A percentile compares a stretch with the other conserved stretches of the same genome.
Conservation (phyloP, 805 yeast species). For the Lipomyces kockii region DNA sequence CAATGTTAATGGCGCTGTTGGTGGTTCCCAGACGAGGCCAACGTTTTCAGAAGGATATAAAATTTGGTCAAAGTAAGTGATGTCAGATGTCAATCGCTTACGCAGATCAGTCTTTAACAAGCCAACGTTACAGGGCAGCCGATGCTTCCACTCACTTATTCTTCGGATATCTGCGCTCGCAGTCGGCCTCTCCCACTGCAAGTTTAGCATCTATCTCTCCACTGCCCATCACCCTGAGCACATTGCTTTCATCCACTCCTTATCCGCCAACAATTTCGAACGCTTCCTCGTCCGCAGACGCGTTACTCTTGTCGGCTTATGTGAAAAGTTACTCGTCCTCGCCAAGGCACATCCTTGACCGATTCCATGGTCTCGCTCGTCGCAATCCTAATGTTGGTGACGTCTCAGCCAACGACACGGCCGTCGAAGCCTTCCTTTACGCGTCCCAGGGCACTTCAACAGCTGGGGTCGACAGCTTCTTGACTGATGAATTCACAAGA, state of each 20-base stretch:
- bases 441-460: neutral
- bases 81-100: neutral
- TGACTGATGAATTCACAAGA: conserved; percentile 22
- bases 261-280: conserved; percentile 26
- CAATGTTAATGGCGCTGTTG: neutral
- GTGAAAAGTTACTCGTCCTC: neutral
- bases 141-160: conserved; percentile 85
- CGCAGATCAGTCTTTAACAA: conserved; percentile 46
- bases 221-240: conserved; percentile 32
- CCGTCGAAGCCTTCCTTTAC: conserved; percentile 13
- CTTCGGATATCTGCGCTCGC: conserved; percentile 72
- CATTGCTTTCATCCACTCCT: conserved; percentile 14
- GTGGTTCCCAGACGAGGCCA: neutral
- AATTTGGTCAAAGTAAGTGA: conserved; percentile 22
- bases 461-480: conserved; percentile 2
- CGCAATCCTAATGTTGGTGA: conserved; percentile 7
- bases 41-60: conserved; percentile 25
- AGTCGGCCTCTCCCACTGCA: conserved; percentile 10
- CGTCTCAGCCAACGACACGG: conserved; percentile 5
- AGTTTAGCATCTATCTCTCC: conserved; percentile 15
- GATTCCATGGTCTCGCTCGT: conserved; percentile 20
- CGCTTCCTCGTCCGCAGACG: conserved; percentile 5
- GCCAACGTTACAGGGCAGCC: conserved; percentile 69
- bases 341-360: conserved; percentile 9
- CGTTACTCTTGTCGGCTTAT: conserved; percentile 10